A percentile compares a stretch with the other conserved stretches of the same genome.
Conservation (phyloP, 202 grass and related monocot genomes). For the Setaria italica region DNA sequence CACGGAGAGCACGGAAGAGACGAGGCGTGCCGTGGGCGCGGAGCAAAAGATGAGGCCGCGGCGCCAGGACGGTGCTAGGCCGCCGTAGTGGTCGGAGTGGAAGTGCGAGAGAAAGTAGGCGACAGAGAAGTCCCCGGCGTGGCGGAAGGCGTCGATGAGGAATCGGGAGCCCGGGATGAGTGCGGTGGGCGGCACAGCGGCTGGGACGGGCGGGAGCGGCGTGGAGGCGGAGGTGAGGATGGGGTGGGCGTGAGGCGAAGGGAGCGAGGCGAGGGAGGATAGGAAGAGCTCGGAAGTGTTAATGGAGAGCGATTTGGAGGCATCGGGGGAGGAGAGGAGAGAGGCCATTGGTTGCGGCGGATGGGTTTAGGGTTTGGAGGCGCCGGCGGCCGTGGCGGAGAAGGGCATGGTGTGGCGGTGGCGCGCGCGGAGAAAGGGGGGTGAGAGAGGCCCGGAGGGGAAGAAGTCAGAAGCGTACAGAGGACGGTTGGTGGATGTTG, state of each 20-base stretch:
- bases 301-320: constrained; percentile 46
- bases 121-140: constrained; percentile 76
- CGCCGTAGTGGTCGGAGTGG: constrained; percentile 89
- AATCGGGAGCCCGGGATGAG: constrained; percentile 81
- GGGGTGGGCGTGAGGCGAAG: constrained; percentile 3
- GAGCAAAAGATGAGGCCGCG: constrained; percentile 85
- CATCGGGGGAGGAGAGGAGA: constrained; percentile 37
- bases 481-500: not conserved
- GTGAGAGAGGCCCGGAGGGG: too few relatives aligned
- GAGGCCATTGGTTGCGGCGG: constrained; percentile 52
- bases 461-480: not conserved
- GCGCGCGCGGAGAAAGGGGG: not conserved
- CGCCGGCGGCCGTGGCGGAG: not conserved
- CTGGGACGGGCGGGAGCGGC: constrained; percentile 57
- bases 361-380: constrained; percentile 40
- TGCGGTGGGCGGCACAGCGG: constrained; percentile 49
- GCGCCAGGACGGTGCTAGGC: constrained; percentile 74
- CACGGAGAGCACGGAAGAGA: constrained; percentile 66
- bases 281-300: constrained; percentile 64
- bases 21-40: constrained; percentile 63
- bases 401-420: constrained; percentile 39
- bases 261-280: constrained; percentile 60
- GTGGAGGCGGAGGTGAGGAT: constrained; percentile 24
- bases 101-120: constrained; percentile 97
- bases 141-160: constrained; percentile 86